Base-by-base conservation (phyloP, 352 stramenopile species). In the Globisporangium perplexum region DNA sequence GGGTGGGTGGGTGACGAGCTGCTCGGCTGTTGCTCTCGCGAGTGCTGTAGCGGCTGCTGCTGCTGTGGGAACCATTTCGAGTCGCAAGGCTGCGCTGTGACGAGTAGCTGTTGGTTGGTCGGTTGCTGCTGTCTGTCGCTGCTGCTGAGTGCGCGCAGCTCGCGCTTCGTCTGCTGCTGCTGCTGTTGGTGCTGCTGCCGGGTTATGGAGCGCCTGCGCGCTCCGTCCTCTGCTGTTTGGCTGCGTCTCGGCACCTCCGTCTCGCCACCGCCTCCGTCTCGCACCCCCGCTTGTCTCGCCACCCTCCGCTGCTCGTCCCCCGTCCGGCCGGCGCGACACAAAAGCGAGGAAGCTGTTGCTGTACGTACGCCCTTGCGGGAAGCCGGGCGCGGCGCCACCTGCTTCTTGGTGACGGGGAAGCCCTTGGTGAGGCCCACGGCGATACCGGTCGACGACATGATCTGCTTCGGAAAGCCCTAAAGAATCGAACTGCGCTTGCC, bases 341-440 rank as follows among this genome's bases (percentile, higher is more conserved):
- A 59, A 12, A 17, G 23, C 15, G 23, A 47, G 30, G 3, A n/a
- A n/a, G n/a, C n/a, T n/a, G n/a, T n/a, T n/a, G n/a, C n/a, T 22
- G 4, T 17, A 95, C 90, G 83, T 96, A 97, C 90, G 63, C 88
- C 89, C 74, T 97, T 97, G 60, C 82, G 73, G 59, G 82, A 72
- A 63, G 83, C 85, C 57, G 90, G 88, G 58, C 84, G 78, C 57
- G 83, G 62, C 62, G 84, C 79, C 69, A 95, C 83, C 66, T 90
- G 75, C 69, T 88, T 93, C 83, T 98, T 97, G 70, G 86, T 88
- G 61, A 95, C 74, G 80, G 88, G 82, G 83, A 83, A 97, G 57
- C 88, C 87, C 82, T 97, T 97, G 77, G 95, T 92, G 53, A 94
- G 66, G 69, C 88, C 88, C 72, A 93, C 77, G 67, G 85, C 86